Percentiles rank a stretch among this genome's conserved stretches.
These are phyloP conservation scores for Backusella circina DNA, from an alignment of 192 early-diverging fungal genomes.

Conservation along the genomic window DNA sequence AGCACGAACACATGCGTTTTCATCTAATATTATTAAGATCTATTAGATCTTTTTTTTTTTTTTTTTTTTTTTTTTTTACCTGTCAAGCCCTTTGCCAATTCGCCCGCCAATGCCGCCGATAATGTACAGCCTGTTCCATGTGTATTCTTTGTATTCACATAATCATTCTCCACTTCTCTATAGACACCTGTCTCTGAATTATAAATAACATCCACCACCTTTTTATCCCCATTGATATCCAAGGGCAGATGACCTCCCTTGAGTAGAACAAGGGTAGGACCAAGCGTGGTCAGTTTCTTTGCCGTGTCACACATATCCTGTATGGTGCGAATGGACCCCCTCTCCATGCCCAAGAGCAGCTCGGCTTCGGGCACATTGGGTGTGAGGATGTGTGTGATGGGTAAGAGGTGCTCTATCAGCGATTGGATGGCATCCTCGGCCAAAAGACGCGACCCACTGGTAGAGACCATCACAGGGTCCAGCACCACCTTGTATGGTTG, in stretches of 20 bases:
- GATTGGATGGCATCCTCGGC: constrained; percentile 54
- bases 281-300: constrained; percentile 45
- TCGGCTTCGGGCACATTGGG: constrained; percentile 87
- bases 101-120: constrained; percentile 74
- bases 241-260: constrained; percentile 82
- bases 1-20: constrained; percentile 51
- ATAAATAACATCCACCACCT: constrained; percentile 65
- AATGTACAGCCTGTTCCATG: constrained; percentile 91
- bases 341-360: constrained; percentile 42
- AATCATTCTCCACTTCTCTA: constrained; percentile 48
- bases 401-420: constrained; percentile 56
- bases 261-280: constrained; percentile 59
- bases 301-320: constrained; percentile 64
- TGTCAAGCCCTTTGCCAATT: constrained; percentile 53
- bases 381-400: constrained; percentile 68
- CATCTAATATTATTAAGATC: constrained; percentile 29
- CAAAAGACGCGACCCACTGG: constrained; percentile 64
- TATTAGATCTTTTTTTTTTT: neutral
- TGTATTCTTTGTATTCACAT: constrained; percentile 64
- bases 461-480: constrained; percentile 88
- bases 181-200: constrained; percentile 34
- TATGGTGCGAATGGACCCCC: constrained; percentile 44
- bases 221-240: neutral
- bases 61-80: constrained; percentile 23
- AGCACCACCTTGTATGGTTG: constrained; percentile 54